A percentile compares a stretch with the other conserved stretches of the same genome.
Evolutionary conservation across 192 early-diverging fungal genomes (phyloP).

Genomic region (Coemansia sp.): DNA sequence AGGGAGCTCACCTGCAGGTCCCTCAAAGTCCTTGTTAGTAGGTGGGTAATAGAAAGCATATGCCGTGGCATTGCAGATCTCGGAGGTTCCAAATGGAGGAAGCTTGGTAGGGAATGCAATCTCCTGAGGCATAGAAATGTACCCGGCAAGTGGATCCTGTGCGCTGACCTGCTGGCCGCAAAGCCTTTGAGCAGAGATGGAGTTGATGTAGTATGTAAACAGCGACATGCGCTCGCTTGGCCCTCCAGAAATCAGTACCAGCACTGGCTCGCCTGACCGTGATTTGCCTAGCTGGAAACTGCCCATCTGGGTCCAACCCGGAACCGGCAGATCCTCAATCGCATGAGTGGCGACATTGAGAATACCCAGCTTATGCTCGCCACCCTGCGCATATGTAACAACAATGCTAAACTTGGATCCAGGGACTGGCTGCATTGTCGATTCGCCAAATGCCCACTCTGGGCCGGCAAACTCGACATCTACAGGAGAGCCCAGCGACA

Average conservation of each 20-base stretch:
- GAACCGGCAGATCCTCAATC: constrained; percentile 36
- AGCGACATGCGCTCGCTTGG: constrained; percentile 25
- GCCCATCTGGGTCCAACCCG: constrained; percentile 34
- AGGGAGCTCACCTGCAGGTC: constrained; percentile 56
- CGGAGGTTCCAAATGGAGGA: constrained; percentile 17
- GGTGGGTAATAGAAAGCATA: constrained; percentile 66
- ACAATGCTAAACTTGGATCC: constrained; percentile 20
- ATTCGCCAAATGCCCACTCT: constrained; percentile 55
- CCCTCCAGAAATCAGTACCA: constrained; percentile 39
- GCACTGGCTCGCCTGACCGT: constrained; percentile 29
- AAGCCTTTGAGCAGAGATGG: constrained; percentile 11
- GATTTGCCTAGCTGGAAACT: constrained; percentile 28
- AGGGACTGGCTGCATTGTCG: constrained; percentile 37
- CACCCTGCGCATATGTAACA: constrained; percentile 19
- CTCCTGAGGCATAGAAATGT: constrained; percentile 62
- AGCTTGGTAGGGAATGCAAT: constrained; percentile 62
- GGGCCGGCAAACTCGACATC: constrained; percentile 65
- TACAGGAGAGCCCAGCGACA: constrained; percentile 52
- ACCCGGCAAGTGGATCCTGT: constrained; percentile 20
- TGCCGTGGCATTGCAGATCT: constrained; percentile 14
- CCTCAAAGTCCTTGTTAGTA: constrained; percentile 57
- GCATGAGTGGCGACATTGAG: constrained; percentile 23
- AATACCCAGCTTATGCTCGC: constrained; percentile 21
- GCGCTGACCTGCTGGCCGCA: not conserved
- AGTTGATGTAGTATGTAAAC: constrained; percentile 40